Base-by-base conservation (phyloP, 140 eudicot genomes). In the Flaveria floridana region DNA sequence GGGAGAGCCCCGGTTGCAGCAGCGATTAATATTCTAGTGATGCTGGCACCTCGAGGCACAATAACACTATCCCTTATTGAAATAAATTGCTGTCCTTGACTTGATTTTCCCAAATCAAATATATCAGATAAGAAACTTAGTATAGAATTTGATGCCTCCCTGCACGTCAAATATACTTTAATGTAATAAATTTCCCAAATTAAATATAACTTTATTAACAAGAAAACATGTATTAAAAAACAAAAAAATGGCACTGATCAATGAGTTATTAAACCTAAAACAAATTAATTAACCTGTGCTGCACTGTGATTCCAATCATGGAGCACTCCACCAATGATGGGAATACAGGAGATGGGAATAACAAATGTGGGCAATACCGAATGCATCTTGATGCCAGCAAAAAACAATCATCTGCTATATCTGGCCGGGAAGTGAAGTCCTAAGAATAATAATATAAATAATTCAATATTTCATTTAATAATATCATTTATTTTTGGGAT, bases 141-240 rank as follows among this genome's bases (percentile, higher is more conserved):
- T 71, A 95, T 95, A 71, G 99, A 95, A 84, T 91, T 95, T 61
- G 96, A 91, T 19, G 99, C 99, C 83, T 91, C 99, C 95, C 99
- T 95, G 91, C 76, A 82, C 19, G 48, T 28, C 73, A 65, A 58
- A 72, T 1, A 21, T n/a, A 61, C 47, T 62, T 21, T 42, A 13
- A 19, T 7, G 52, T 3, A 37, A 67, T 1, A 42, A 39, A 10
- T 66, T 10, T 18, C 34, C 28, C 26, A 66, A 0, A 18, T 2
- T 26, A 66, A 7, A n/a, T 34, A 7, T 55, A 7, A 19, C 19
- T 11, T 21, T 10, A 23, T 23, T 23, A 5, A 21, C 16, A 59
- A 23, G 65, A 59, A 19, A 55, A 55, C 8, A 19, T 55, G 26
- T 20, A 20, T 11, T 20, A 20, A 2, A 58, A 21, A 57, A 34